Evolutionary conservation across 345 rosid species (phyloP), one percentile per base, ranked within the genome.

Genomic region (Pseudoturritis turrita): DNA sequence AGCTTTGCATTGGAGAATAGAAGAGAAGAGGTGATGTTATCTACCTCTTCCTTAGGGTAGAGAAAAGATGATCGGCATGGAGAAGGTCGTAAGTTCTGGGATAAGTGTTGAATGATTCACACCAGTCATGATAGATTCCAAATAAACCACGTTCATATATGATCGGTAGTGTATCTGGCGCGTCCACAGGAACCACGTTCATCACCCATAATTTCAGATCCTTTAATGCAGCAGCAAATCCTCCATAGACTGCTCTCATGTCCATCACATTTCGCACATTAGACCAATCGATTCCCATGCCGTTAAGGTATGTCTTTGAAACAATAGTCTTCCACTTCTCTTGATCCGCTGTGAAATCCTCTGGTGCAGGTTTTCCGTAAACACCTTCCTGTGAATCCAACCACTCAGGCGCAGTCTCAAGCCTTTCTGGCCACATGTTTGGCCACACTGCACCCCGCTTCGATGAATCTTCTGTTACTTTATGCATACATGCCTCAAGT

Each of bases 201-300:
- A 93, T 84, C 49, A 90, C 94, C 98, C 98, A 93, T 47, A 88
- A 46, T 47, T 90, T 74, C 76, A 88, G 28, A 79, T 87, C 92
- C 76, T 74, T 87, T 51, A 93, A 65, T 0, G 96, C 94, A 6
- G 96, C 90, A 50, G 96, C 98, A 56, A 90, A 88, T 67, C 97
- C 98, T 84, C 97, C 97, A 77, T 89, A 90, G 19, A 85, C 89
- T 59, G 98, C 94, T 77, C 83, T 89, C 98, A 91, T 94, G 80
- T 90, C 98, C 92, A 94, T 87, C 71, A 86, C 86, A 59, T 90
- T 94, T 65, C 98, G 85, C 67, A 86, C 83, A 18, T 76, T 75
- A 75, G 90, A 83, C 95, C 94, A 88, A 66, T 77, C 51, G 2
- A 90, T 84, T 69, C 82, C 89, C 75, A 90, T 80, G 47, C 74